phyloP scores from a whole-genome alignment of 106 monocot species.

The Iris macrosiphon region DNA sequence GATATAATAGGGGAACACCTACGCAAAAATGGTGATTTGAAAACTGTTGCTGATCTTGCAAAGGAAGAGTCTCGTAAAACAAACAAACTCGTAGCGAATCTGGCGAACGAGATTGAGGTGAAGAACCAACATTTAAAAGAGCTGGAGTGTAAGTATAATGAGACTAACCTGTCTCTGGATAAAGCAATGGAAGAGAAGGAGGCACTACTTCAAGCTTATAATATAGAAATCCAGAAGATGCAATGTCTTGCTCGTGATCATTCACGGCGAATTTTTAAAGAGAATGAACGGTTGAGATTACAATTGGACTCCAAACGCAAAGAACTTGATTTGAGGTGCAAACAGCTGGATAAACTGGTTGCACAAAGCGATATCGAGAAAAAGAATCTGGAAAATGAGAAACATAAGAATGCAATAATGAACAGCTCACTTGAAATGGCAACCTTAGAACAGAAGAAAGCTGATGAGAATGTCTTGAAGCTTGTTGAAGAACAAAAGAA shows the following conservation, averaged over 20 bases:
- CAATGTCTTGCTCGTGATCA: slow-evolving; percentile 40
- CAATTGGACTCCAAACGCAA: slow-evolving; percentile 61
- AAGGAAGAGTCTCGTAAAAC: slow-evolving; percentile 36
- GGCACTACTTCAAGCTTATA: slow-evolving; percentile 29
- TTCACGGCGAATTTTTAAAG: slow-evolving; percentile 61
- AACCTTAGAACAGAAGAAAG: slow-evolving; percentile 45
- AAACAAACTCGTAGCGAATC: slow-evolving; percentile 30
- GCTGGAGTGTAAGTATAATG: slow-evolving; percentile 42
- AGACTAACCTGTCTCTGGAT: slow-evolving; percentile 30
- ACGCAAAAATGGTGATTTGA: slow-evolving; percentile 50
- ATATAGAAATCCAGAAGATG: slow-evolving; percentile 20
- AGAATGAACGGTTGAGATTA: slow-evolving; percentile 58
- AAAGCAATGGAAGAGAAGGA: slow-evolving; percentile 39
- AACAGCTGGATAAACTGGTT: slow-evolving; percentile 46
- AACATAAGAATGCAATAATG: slow-evolving; percentile 61
- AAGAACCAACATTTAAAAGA: slow-evolving; percentile 40
- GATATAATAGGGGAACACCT: slow-evolving; percentile 37
- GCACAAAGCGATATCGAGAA: slow-evolving; percentile 51
- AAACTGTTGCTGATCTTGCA: slow-evolving; percentile 36
- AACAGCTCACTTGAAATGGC: slow-evolving; percentile 51
- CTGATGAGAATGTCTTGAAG: slow-evolving; percentile 52
- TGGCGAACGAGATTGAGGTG: slow-evolving; percentile 35
- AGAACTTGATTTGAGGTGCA: slow-evolving; percentile 50
- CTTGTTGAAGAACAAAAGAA: slow-evolving; percentile 77
- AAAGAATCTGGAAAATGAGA: slow-evolving; percentile 59